These are phyloP conservation scores for Ascochyta fabae DNA, from an alignment of 2,329 filamentous ascomycete species.

Conservation along the genomic window DNA sequence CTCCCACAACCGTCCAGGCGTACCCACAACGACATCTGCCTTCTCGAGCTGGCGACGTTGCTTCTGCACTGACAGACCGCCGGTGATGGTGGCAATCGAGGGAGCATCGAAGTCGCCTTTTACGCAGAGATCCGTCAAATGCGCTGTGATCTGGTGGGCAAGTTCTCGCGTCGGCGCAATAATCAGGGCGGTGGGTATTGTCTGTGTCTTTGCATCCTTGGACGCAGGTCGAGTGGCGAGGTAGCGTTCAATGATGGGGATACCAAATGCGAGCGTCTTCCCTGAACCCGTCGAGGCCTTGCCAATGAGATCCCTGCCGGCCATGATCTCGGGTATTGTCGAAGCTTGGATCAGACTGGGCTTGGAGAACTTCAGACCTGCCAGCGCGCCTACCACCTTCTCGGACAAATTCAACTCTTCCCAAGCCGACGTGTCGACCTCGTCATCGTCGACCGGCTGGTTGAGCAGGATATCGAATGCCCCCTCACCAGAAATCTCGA, in stretches of 20 bases:
- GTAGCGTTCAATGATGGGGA: constrained; percentile 89
- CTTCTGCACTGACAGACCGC: constrained; percentile 92
- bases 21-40: constrained; percentile 92
- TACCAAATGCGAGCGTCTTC: constrained; percentile 93
- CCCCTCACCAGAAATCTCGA: constrained; percentile 38
- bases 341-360: constrained; percentile 83
- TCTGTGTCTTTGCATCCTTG: constrained; percentile 46
- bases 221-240: constrained; percentile 56
- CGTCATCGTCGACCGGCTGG: constrained; percentile 60
- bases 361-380: constrained; percentile 77
- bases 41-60: constrained; percentile 83
- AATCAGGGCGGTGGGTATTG: constrained; percentile 67
- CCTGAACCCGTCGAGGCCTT: constrained; percentile 97
- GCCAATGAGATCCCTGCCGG: constrained; percentile 88
- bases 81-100: constrained; percentile 82
- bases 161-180: constrained; percentile 92
- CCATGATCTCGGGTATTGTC: constrained; percentile 80
- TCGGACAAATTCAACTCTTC: constrained; percentile 74
- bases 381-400: constrained; percentile 73
- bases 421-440: constrained; percentile 81
- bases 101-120: constrained; percentile 66
- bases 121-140: constrained; percentile 77
- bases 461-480: constrained; percentile 64
- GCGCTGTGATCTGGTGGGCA: constrained; percentile 86
- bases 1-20: constrained; percentile 93